These are phyloP conservation scores for Mortierella polycephala DNA, from an alignment of 371 early-diverging fungal species.

Conservation along the genomic window DNA sequence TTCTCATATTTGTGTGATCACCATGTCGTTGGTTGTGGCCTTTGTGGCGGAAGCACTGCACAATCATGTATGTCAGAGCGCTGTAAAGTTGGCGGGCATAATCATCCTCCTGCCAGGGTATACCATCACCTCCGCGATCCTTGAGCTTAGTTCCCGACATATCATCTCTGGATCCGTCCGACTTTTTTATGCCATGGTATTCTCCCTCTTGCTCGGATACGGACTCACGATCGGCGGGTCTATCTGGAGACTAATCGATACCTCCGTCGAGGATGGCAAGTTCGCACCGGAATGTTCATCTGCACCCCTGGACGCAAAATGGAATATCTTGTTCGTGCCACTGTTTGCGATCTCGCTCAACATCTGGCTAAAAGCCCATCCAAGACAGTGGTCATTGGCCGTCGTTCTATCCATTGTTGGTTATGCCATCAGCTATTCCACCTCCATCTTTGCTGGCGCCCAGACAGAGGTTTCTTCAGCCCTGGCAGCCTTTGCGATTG, in stretches of 20 bases:
- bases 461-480: constrained; percentile 59
- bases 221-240: constrained; percentile 78
- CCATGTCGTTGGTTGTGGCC: constrained; percentile 69
- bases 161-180: constrained; percentile 84
- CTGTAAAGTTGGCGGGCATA: constrained; percentile 71
- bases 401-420: constrained; percentile 44
- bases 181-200: constrained; percentile 81
- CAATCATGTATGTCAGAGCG: constrained; percentile 62
- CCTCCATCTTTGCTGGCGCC: constrained; percentile 28
- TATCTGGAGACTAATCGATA: constrained; percentile 58
- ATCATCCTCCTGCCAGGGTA: constrained; percentile 79
- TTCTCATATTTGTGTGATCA: constrained; percentile 72
- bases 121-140: constrained; percentile 75
- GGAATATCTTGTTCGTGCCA: constrained; percentile 52
- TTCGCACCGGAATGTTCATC: constrained; percentile 26
- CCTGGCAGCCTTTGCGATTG: constrained; percentile 67
- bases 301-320: constrained; percentile 25
- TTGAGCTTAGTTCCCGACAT: constrained; percentile 85
- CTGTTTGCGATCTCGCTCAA: constrained; percentile 54
- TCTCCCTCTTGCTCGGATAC: constrained; percentile 78
- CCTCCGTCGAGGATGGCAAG: constrained; percentile 25
- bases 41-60: constrained; percentile 64
- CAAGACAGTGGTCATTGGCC: constrained; percentile 54
- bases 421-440: constrained; percentile 28
- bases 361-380: constrained; percentile 55